Conservation (phyloP, 495 filamentous ascomycete species). For the Aspergillus saccharolyticus region DNA sequence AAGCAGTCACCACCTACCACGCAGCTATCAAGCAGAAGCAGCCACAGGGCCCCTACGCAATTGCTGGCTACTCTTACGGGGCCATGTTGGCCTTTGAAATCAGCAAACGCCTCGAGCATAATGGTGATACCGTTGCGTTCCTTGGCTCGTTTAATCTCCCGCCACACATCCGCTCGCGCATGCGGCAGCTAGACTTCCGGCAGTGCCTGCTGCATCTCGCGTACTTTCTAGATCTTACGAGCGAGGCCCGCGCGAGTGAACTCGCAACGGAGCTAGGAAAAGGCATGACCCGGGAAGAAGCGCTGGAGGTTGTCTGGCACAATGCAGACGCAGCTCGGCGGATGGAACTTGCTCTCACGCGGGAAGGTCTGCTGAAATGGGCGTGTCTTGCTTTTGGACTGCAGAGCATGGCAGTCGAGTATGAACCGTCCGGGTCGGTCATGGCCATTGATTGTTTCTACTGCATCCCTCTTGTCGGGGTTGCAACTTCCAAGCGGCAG, state of each 20-base stretch:
- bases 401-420: constrained; percentile 44
- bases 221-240: constrained; percentile 45
- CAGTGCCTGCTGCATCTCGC: constrained; percentile 42
- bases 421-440: constrained; percentile 45
- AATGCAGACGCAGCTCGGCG: constrained; percentile 15
- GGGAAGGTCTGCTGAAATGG: constrained; percentile 32
- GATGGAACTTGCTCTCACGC: constrained; percentile 35
- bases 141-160: constrained; percentile 35
- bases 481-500: constrained; percentile 35
- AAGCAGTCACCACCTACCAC: constrained; percentile 37
- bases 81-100: constrained; percentile 52
- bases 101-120: constrained; percentile 38
- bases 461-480: constrained; percentile 35
- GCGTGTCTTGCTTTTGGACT: constrained; percentile 34
- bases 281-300: constrained; percentile 10
- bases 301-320: neutral
- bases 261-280: constrained; percentile 5
- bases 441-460: constrained; percentile 47
- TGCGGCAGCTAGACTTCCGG: constrained; percentile 45
- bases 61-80: constrained; percentile 54
- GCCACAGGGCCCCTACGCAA: constrained; percentile 50
- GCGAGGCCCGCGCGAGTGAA: constrained; percentile 27
- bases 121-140: constrained; percentile 27
- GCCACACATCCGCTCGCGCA: constrained; percentile 49
- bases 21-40: constrained; percentile 40